Conservation (phyloP, 2,329 filamentous ascomycete genomes). For the Aspergillus fumigatiaffinis region DNA sequence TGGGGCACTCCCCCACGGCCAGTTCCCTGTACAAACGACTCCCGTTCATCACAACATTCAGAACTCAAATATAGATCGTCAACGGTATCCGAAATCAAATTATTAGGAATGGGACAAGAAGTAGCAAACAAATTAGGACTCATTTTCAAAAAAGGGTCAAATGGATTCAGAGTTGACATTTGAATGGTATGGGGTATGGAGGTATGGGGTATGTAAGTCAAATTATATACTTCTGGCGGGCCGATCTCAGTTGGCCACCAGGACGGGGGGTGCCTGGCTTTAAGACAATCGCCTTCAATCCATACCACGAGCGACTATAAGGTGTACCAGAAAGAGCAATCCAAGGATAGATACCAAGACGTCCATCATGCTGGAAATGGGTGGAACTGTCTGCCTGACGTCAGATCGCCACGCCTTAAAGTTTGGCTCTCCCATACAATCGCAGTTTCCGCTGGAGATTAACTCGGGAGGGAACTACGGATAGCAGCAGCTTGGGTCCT, state of each 20-base stretch:
- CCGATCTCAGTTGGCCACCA: background rate
- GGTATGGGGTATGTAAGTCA: too few species aligned
- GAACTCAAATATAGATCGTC: background rate
- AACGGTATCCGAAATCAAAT: too few species aligned
- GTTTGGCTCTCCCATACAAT: background rate
- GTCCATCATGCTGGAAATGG: slow-evolving; percentile 1
- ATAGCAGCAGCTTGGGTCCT: background rate
- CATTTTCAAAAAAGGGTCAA: background rate
- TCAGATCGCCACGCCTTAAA: slow-evolving; percentile 1
- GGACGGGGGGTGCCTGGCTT: too few species aligned
- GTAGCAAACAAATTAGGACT: background rate
- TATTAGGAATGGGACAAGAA: too few species aligned
- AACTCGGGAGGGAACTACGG: background rate
- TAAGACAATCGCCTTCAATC: background rate
- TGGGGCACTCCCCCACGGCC: background rate
- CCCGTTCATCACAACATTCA: background rate
- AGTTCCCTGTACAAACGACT: background rate
- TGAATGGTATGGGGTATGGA: background rate
- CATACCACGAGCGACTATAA: background rate
- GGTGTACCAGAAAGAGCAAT: background rate
- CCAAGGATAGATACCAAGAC: background rate
- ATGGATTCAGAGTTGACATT: background rate
- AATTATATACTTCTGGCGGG: background rate
- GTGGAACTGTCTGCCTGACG: slow-evolving; percentile 3
- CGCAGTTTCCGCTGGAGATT: background rate